These are phyloP conservation scores for Coemansia sp. DNA, from an alignment of 192 early-diverging fungal species.

Conservation along the genomic window DNA sequence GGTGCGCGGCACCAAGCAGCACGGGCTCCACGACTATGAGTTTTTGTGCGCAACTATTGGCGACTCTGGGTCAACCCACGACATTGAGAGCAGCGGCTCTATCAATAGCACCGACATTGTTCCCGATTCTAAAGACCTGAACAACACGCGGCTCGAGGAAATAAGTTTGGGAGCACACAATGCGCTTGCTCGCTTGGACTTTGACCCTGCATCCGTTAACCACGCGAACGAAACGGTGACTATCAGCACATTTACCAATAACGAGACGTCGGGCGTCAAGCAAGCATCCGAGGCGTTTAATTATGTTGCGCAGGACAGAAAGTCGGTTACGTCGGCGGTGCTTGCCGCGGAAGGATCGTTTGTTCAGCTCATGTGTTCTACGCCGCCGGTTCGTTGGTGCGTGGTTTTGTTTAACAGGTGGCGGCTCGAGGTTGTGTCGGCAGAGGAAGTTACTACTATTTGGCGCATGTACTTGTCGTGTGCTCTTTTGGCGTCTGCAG, in stretches of 20 bases:
- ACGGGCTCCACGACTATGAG: conserved; percentile 47
- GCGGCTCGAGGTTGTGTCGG: conserved; percentile 42
- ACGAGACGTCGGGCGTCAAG: conserved; percentile 9
- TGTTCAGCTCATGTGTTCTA: conserved; percentile 52
- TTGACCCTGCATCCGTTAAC: not conserved
- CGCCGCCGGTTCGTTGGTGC: conserved; percentile 36
- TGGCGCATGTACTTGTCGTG: conserved; percentile 56
- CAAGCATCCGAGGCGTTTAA: conserved; percentile 43
- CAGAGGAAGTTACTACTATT: conserved; percentile 38
- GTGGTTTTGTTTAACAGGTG: conserved; percentile 31
- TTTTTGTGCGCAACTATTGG: conserved; percentile 17
- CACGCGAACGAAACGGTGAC: conserved; percentile 7
- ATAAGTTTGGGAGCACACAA: not conserved
- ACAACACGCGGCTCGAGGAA: not conserved
- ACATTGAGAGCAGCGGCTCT: conserved; percentile 1
- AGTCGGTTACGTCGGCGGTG: conserved; percentile 16
- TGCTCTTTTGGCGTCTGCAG: conserved; percentile 35
- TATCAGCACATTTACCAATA: conserved; percentile 14
- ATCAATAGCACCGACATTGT: not conserved
- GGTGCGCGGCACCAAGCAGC: conserved; percentile 40
- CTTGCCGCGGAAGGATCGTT: conserved; percentile 20
- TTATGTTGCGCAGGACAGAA: conserved; percentile 26
- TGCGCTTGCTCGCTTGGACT: not conserved
- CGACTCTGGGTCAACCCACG: conserved; percentile 6
- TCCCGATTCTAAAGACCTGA: not conserved